Conservation (phyloP, 257 asterid genomes). For the Anisodus acutangulus region DNA sequence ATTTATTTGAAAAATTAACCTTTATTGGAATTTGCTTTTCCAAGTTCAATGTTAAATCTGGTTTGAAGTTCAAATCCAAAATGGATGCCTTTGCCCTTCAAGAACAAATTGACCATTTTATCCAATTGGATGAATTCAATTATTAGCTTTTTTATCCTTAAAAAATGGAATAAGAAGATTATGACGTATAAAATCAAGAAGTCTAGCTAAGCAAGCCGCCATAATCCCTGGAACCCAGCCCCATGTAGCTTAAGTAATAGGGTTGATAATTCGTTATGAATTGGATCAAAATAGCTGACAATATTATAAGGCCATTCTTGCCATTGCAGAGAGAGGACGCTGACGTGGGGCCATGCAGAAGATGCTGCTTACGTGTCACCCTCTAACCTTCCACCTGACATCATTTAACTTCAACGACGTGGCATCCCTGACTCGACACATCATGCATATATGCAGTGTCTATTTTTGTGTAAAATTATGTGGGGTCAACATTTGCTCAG, state of each 20-base stretch:
- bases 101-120: conserved; percentile 1
- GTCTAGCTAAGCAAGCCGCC: background rate
- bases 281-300: conserved; percentile 30
- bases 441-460: background rate
- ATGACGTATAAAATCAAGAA: background rate
- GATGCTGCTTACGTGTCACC: conserved; percentile 18
- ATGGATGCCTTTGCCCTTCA: background rate
- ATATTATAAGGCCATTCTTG: background rate
- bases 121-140: background rate
- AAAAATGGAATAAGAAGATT: background rate
- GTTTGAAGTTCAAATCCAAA: background rate
- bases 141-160: background rate
- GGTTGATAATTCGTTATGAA: background rate
- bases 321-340: background rate
- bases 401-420: background rate
- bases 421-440: background rate
- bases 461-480: background rate
- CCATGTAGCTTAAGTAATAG: conserved; percentile 19
- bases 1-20: background rate
- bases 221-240: too few relatives aligned
- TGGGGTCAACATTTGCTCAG: background rate
- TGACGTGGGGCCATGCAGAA: background rate
- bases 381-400: background rate
- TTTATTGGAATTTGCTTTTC: background rate
- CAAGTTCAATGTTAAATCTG: background rate